Percentiles rank a stretch among this genome's conserved stretches.
These are phyloP conservation scores for Candolleomyces efflorescens DNA, from an alignment of 768 basidiomycete species.

Conservation along the genomic window DNA sequence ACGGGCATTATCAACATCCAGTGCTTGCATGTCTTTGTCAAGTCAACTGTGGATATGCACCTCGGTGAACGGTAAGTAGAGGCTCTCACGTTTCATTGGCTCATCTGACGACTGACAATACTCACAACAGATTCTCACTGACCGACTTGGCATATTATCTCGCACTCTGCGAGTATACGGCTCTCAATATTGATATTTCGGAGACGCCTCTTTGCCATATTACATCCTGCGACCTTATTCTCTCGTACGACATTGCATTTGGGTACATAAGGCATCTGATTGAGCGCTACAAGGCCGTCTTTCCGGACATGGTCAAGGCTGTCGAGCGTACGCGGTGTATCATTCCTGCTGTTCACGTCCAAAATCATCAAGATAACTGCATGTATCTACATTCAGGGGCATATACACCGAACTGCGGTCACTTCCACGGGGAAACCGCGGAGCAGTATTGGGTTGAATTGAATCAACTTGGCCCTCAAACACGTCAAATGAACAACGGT, in stretches of 20 bases:
- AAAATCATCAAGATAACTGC: slow-evolving; percentile 24
- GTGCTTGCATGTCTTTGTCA: slow-evolving; percentile 21
- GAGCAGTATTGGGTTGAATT: slow-evolving; percentile 22
- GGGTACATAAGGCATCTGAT: slow-evolving; percentile 15
- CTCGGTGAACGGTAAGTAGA: slow-evolving; percentile 23
- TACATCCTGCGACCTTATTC: neutral
- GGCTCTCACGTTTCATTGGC: neutral
- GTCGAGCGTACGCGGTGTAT: slow-evolving; percentile 9
- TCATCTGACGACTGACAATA: neutral
- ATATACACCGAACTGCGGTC: slow-evolving; percentile 15
- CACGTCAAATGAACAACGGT: slow-evolving; percentile 26
- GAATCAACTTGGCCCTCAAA: slow-evolving; percentile 19
- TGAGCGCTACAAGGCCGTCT: slow-evolving; percentile 10
- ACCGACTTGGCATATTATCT: slow-evolving; percentile 17
- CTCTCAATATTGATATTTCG: neutral
- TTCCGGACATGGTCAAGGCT: slow-evolving; percentile 8
- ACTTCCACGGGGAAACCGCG: slow-evolving; percentile 27
- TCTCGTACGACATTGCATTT: slow-evolving; percentile 25
- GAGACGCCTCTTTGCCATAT: neutral
- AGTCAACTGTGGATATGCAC: slow-evolving; percentile 22
- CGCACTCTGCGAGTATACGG: slow-evolving; percentile 3
- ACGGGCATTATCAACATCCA: slow-evolving; percentile 22
- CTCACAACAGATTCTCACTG: slow-evolving; percentile 15
- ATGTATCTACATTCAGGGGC: slow-evolving; percentile 17
- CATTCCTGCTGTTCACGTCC: slow-evolving; percentile 21